Base-by-base conservation (phyloP, 1,139 yeast species). In the Yamadazyma spencermartinsiae region DNA sequence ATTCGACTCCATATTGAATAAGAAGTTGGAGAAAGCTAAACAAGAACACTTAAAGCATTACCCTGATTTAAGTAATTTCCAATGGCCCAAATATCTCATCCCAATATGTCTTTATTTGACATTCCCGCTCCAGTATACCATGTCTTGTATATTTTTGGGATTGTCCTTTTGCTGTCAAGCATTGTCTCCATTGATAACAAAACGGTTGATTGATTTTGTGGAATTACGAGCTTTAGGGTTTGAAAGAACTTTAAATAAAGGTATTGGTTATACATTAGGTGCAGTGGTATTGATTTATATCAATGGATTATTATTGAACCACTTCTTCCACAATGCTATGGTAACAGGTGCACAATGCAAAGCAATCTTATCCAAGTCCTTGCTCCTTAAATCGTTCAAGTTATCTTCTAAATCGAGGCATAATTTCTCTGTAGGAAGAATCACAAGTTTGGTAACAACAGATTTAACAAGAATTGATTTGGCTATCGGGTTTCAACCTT, bases 401-500 rank as follows among this genome's bases (percentile, higher is more conserved):
- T 56, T 72, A 43, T 60, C 62, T 36, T 56, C 68, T 3, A 60
- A 57, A 44, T 54, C 72, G 4, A 64, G 56, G 42, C 60, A 60
- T 44, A 50, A 56, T 36, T 72, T 68, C 47, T 61, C 74, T 4
- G 54, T 60, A 23, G 75, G 75, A 9, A 58, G 68, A 48, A 58
- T 71, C 40, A 71, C 74, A 11, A 63, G 74, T 25, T 58, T 72
- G 42, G 63, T 72, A 67, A 60, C 68, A 38, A 71, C 76, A 3
- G 77, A 72, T 50, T 63, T 72, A 48, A 60, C 72, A 21, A 57
- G 76, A 52, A 70, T 72, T 38, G 76, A 72, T 48, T 62, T 69
- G 50, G 76, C 76, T 12, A 54, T 69, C 36, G 76, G 75, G 3
- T 71, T 65, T 53, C 76, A 68, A 48, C 76, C 76, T 14, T 60